A percentile compares a stretch with the other conserved stretches of the same genome.
Evolutionary conservation across 2,329 filamentous ascomycete species (phyloP).

Genomic region (Alternaria atra): DNA sequence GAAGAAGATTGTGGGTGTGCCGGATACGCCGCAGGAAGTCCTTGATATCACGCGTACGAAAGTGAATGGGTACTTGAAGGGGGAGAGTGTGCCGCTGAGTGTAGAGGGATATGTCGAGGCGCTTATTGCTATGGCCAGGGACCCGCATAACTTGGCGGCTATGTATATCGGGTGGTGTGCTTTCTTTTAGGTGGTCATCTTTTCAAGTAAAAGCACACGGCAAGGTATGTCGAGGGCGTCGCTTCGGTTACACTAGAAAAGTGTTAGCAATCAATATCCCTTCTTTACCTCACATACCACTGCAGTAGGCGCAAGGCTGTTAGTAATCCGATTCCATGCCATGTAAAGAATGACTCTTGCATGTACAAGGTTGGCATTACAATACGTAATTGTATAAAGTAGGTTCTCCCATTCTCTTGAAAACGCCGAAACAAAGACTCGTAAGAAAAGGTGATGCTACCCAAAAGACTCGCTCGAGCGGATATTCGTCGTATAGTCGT

Average conservation of each 20-base stretch:
- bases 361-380: conserved; percentile 20
- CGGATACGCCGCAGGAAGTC: conserved; percentile 78
- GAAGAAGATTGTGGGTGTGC: conserved; percentile 63
- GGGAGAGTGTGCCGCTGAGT: conserved; percentile 90
- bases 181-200: conserved; percentile 62
- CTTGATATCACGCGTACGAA: conserved; percentile 89
- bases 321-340: not conserved
- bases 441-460: conserved; percentile 14
- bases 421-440: conserved; percentile 12
- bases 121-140: conserved; percentile 85
- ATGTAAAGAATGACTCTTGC: not conserved
- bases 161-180: conserved; percentile 99
- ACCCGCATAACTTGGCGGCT: conserved; percentile 78
- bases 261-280: not conserved
- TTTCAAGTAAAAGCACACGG: not conserved
- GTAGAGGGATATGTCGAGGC: conserved; percentile 98
- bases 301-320: not conserved
- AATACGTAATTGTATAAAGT: conserved; percentile 17
- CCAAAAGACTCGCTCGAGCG: conserved; percentile 11
- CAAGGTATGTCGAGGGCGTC: not conserved
- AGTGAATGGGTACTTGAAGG: conserved; percentile 80
- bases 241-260: not conserved
- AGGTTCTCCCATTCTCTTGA: conserved; percentile 15
- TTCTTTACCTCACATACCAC: not conserved
- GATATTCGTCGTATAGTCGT: conserved; percentile 10